A percentile compares a stretch with the other conserved stretches of the same genome.
Evolutionary conservation across 306 rosid genomes (phyloP).

Genomic region (Comarum palustre): DNA sequence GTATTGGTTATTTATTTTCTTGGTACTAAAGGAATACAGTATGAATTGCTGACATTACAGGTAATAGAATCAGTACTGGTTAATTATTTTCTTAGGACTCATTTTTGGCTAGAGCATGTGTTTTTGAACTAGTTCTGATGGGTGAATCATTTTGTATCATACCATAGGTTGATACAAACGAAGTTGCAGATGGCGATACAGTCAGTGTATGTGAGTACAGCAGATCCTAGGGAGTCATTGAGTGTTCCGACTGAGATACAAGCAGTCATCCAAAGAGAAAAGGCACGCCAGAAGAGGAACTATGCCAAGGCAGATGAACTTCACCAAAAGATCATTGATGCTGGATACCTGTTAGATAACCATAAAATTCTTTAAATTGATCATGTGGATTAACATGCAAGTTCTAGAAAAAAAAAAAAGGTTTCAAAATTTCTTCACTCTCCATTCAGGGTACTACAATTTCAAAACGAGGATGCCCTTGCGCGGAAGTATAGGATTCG

Average conservation of each 20-base stretch:
- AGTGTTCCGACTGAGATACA: conserved; percentile 51
- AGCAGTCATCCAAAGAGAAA: conserved; percentile 53
- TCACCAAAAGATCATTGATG: conserved; percentile 55
- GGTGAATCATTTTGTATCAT: conserved; percentile 18
- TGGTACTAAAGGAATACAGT: neutral
- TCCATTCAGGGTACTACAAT: conserved; percentile 45
- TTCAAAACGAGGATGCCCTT: conserved; percentile 58
- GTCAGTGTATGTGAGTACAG: conserved; percentile 72
- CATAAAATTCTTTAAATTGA: neutral
- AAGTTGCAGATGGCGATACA: conserved; percentile 90
- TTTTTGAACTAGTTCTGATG: conserved; percentile 14
- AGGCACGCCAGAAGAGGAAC: conserved; percentile 50
- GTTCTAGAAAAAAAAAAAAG: too few species aligned
- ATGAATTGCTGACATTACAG: conserved; percentile 41
- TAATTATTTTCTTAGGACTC: neutral
- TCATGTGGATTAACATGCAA: neutral
- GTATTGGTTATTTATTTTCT: neutral
- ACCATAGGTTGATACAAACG: conserved; percentile 73
- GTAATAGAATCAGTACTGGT: conserved; percentile 40
- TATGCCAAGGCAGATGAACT: conserved; percentile 62
- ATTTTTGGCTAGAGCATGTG: neutral
- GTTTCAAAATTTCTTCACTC: conserved; percentile 1
- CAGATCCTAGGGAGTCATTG: conserved; percentile 68
- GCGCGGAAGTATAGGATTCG: conserved; percentile 80
- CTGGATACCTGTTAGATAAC: conserved; percentile 70